phyloP scores from a whole-genome alignment of 345 rosid species.

The Kandelia obovata region DNA sequence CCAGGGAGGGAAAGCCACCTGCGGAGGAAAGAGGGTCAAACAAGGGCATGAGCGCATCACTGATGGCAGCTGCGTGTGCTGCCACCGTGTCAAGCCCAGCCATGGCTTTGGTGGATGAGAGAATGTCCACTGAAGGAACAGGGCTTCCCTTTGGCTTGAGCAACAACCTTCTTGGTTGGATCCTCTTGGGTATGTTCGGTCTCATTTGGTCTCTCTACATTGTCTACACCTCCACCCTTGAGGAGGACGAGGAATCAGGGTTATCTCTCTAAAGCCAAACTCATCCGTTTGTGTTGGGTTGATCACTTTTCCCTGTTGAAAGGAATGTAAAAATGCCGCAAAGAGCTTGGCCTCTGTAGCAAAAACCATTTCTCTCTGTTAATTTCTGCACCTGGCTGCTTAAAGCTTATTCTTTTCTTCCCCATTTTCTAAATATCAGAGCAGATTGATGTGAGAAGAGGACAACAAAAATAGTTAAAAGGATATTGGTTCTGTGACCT shows the following conservation, averaged over 20 bases:
- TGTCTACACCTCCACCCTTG: constrained; percentile 62
- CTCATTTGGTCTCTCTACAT: constrained; percentile 78
- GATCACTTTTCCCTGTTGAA: background rate
- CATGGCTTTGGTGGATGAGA: constrained; percentile 85
- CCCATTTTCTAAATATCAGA: too few species aligned
- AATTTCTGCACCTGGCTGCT: constrained; percentile 1
- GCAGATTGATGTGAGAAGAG: too few species aligned
- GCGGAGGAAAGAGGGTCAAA: constrained; percentile 21
- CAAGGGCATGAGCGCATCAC: constrained; percentile 43
- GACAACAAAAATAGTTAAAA: too few species aligned
- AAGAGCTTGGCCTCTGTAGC: background rate
- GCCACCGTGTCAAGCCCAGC: constrained; percentile 67
- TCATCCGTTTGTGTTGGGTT: background rate
- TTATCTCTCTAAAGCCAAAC: constrained; percentile 55
- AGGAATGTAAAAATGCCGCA: background rate
- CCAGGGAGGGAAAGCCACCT: constrained; percentile 40
- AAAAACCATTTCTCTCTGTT: background rate
- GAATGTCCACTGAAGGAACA: constrained; percentile 83
- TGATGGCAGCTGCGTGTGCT: constrained; percentile 49
- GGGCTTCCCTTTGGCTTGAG: constrained; percentile 92
- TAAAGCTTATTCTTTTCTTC: too few species aligned
- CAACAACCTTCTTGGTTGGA: constrained; percentile 96
- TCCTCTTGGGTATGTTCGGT: constrained; percentile 75
- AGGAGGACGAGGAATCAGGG: constrained; percentile 88
- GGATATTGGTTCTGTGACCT: too few species aligned